These are phyloP conservation scores for Saccharomyces jurei DNA, from an alignment of 805 yeast genomes.

Conservation along the genomic window DNA sequence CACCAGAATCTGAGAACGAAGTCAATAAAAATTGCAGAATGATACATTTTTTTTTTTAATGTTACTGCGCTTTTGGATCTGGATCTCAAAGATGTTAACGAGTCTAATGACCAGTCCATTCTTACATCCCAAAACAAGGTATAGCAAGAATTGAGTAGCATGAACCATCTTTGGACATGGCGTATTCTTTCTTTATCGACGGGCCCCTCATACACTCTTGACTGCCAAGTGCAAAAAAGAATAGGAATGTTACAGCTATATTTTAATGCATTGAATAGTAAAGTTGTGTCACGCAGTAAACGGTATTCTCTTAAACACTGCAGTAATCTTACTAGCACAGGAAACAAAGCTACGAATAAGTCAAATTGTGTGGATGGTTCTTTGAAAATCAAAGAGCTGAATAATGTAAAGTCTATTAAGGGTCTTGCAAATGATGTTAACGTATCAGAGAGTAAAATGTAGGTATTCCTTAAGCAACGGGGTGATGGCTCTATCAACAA, in stretches of 20 bases:
- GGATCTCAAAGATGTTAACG: constrained; percentile 31
- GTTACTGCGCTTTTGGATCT: constrained; percentile 7
- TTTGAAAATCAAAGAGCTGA: constrained; percentile 35
- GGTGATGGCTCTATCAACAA: constrained; percentile 32
- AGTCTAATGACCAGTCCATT: constrained; percentile 77
- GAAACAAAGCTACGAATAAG: constrained; percentile 37
- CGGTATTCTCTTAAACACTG: constrained; percentile 74
- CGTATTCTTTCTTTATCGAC: background rate
- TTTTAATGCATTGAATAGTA: constrained; percentile 65
- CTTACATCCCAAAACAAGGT: constrained; percentile 84
- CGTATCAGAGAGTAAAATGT: constrained; percentile 76
- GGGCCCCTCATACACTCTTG: constrained; percentile 8
- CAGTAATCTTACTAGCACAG: constrained; percentile 65
- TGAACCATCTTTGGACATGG: constrained; percentile 32
- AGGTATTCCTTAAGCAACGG: constrained; percentile 37
- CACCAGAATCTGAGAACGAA: constrained; percentile 66
- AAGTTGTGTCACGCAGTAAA: constrained; percentile 37
- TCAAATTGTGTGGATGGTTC: constrained; percentile 17
- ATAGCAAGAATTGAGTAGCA: constrained; percentile 61
- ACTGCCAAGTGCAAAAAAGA: constrained; percentile 31
- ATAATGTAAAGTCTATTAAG: constrained; percentile 59
- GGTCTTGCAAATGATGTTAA: constrained; percentile 75
- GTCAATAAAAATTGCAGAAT: constrained; percentile 51
- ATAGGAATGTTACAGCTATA: constrained; percentile 61
- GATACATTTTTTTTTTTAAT: constrained; percentile 37